Conservation (phyloP, 2,329 filamentous ascomycete species). For the Penicillium sp. region DNA sequence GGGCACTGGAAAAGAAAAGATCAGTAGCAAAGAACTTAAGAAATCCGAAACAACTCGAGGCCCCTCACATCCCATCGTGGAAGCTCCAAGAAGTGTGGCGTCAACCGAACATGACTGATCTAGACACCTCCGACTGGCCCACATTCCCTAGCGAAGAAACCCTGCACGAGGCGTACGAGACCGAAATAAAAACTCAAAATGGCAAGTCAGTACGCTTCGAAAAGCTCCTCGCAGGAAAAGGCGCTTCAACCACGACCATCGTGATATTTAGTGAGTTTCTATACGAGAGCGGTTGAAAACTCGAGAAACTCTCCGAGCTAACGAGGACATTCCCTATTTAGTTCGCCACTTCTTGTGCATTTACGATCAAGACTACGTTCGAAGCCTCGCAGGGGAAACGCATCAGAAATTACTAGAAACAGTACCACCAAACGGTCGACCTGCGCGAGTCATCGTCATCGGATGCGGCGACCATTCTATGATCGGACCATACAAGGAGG, state of each 20-base stretch:
- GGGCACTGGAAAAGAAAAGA: background rate
- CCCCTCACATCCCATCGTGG: too few species aligned
- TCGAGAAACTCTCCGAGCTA: background rate
- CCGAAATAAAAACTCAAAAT: slow-evolving; percentile 22
- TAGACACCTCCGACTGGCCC: background rate
- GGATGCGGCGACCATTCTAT: slow-evolving; percentile 25
- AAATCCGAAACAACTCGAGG: too few species aligned
- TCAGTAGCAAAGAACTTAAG: too few species aligned
- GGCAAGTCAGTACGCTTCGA: slow-evolving; percentile 26
- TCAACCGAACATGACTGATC: slow-evolving; percentile 1
- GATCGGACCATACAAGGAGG: slow-evolving; percentile 26
- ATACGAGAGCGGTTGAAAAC: background rate
- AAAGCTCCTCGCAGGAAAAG: slow-evolving; percentile 27
- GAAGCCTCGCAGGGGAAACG: slow-evolving; percentile 15
- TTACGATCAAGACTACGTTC: slow-evolving; percentile 30
- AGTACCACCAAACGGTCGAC: slow-evolving; percentile 14
- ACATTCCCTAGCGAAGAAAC: slow-evolving; percentile 15
- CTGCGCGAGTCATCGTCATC: slow-evolving; percentile 29
- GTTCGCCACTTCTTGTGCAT: slow-evolving; percentile 31
- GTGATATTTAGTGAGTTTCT: slow-evolving; percentile 27
- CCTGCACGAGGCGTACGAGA: slow-evolving; percentile 27
- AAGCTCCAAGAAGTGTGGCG: too few species aligned
- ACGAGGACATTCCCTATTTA: background rate
- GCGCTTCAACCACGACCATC: slow-evolving; percentile 25
- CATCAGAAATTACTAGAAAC: slow-evolving; percentile 20